phyloP scores from a whole-genome alignment of 2,329 filamentous ascomycete genomes.

The Stemphylium beticola region DNA sequence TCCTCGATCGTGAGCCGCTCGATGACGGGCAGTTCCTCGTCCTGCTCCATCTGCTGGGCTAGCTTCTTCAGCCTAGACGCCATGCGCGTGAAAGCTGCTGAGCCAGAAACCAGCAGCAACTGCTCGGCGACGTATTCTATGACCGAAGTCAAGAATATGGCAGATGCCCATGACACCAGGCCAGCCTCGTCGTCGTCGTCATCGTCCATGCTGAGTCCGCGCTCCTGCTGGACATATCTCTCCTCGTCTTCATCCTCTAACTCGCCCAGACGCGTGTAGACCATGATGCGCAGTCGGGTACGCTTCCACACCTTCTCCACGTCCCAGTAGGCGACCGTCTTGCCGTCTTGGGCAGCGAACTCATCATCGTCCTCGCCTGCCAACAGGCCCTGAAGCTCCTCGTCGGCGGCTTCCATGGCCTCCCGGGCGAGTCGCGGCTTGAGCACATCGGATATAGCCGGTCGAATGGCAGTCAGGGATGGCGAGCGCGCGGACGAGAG shows the following conservation, averaged over 20 bases:
- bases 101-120: slow-evolving; percentile 82
- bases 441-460: slow-evolving; percentile 83
- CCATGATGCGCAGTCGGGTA: slow-evolving; percentile 92
- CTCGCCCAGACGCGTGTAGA: slow-evolving; percentile 94
- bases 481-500: slow-evolving; percentile 82
- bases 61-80: slow-evolving; percentile 50
- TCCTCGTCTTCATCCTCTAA: slow-evolving; percentile 99
- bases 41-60: slow-evolving; percentile 38
- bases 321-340: slow-evolving; percentile 71
- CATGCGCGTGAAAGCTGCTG: slow-evolving; percentile 76
- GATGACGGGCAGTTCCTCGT: slow-evolving; percentile 61
- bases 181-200: slow-evolving; percentile 48
- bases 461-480: slow-evolving; percentile 73
- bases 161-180: slow-evolving; percentile 82
- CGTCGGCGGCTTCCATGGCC: slow-evolving; percentile 80
- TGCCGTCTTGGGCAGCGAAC: slow-evolving; percentile 33
- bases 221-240: slow-evolving; percentile 79
- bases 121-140: slow-evolving; percentile 94
- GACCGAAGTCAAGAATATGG: slow-evolving; percentile 94
- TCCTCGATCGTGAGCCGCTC: slow-evolving; percentile 85
- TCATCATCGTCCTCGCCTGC: slow-evolving; percentile 70
- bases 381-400: slow-evolving; percentile 86
- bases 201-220: slow-evolving; percentile 62
- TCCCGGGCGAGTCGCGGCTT: slow-evolving; percentile 88
- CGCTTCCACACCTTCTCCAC: slow-evolving; percentile 94